Evolutionary conservation across 352 stramenopile genomes (phyloP), one percentile per base, ranked within the genome.

Genomic region (Phytophthora tentaculata): DNA sequence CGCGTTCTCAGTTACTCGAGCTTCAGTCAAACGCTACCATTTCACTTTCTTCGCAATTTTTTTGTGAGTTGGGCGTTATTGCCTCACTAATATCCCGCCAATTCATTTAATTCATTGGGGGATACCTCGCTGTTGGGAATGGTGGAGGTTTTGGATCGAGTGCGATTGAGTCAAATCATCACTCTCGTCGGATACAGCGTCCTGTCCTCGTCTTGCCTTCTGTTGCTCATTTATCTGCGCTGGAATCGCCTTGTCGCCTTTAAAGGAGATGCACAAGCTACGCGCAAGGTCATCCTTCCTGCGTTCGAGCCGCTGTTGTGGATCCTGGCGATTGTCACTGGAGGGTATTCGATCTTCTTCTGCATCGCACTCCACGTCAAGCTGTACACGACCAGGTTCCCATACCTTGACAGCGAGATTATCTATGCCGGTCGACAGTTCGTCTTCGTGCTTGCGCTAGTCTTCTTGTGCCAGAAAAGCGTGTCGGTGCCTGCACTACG

Each of bases 401-500:
- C 76, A 2, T 62, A 26, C 5, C 39, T 88, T 19, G 65, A 70
- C 44, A 68, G 56, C 24, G 76, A 85, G 37, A 44, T 72, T 17
- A 69, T 85, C 49, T 90, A 86, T 51, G 44, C 56, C 1, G 78
- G 80, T 14, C 64, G 79, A 26, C 78, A 89, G 56, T 89, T 91
- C 51, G 67, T 86, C 22, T 84, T 90, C 32, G 53, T 89, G 22
- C 67, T 84, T 8, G 68, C 80, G 3, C 61, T 85, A 1, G 57
- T 89, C 4, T 87, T 81, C 39, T 60, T 91, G 14, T 73, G 80
- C 5, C 83, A 89, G 61, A 90, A 91, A 71, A 91, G 81, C 44
- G 74, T 91, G 12, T 88, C 83, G 3, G 47, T 83, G 4, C 81
- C 78, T 23, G 81, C 83, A 16, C 56, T 90, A 48, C 61, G 71